Percentiles rank a stretch among this genome's conserved stretches.
phyloP scores from a whole-genome alignment of 1,284 basidiomycete genomes.

The Apiotrichum veenhuisii region DNA sequence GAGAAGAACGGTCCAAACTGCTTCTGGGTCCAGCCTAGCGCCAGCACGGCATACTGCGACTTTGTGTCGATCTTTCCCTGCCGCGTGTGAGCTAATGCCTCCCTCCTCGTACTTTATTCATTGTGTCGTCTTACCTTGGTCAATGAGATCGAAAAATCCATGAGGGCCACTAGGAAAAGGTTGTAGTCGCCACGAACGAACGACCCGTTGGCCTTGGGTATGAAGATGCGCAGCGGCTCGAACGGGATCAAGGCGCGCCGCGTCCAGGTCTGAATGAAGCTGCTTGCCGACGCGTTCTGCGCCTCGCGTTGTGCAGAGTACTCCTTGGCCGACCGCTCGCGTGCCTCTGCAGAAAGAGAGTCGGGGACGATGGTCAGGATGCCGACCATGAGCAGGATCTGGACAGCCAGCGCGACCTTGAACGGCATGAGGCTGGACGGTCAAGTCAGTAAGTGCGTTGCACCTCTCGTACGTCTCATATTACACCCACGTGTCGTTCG shows the following conservation, averaged over 20 bases:
- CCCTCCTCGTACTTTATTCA: not conserved
- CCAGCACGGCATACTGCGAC: not conserved
- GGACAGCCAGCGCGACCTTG: not conserved
- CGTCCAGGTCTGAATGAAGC: not conserved
- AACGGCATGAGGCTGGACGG: not conserved
- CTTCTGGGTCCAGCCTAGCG: not conserved
- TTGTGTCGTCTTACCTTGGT: not conserved
- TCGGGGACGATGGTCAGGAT: not conserved
- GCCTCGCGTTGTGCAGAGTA: not conserved
- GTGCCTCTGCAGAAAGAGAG: not conserved
- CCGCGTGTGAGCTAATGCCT: not conserved
- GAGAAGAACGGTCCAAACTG: conserved; percentile 1
- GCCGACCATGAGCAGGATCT: not conserved
- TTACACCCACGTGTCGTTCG: not conserved
- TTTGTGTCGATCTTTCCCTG: not conserved
- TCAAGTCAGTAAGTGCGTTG: too few species aligned
- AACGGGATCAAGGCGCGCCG: not conserved
- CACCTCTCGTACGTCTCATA: not conserved
- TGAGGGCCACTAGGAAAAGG: not conserved
- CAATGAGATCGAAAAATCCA: not conserved
- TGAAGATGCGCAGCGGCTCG: not conserved
- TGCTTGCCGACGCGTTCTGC: not conserved
- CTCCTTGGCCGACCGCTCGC: not conserved
- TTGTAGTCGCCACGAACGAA: not conserved
- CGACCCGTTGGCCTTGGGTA: not conserved